phyloP scores from a whole-genome alignment of 441 rosid genomes.

The Aquilaria agallochum region DNA sequence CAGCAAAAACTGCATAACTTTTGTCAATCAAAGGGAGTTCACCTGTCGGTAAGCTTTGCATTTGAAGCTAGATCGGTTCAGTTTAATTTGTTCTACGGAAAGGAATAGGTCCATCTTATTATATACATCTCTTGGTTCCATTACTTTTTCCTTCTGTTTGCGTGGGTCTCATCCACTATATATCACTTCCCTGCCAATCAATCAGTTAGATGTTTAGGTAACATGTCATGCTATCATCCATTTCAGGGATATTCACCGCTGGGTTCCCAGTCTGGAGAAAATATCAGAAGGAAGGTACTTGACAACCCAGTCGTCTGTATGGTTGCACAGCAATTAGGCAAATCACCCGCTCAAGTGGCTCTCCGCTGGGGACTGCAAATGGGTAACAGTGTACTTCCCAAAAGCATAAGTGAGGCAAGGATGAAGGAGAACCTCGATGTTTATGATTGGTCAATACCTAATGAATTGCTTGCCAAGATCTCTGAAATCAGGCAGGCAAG shows the following conservation, averaged over 20 bases:
- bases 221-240: not conserved
- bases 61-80: too few relatives aligned
- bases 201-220: too few relatives aligned
- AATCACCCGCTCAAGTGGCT: constrained; percentile 27
- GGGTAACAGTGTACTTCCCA: constrained; percentile 36
- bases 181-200: not conserved
- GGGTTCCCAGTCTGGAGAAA: constrained; percentile 25
- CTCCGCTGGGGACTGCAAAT: constrained; percentile 32
- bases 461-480: constrained; percentile 16
- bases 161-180: not conserved
- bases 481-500: constrained; percentile 16
- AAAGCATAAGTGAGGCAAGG: constrained; percentile 31
- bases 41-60: constrained; percentile 41
- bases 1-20: constrained; percentile 50
- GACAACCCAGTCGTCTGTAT: constrained; percentile 18
- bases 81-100: not conserved
- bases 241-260: constrained; percentile 28
- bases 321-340: constrained; percentile 19
- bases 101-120: too few relatives aligned
- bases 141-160: not conserved
- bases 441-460: constrained; percentile 30
- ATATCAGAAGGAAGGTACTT: constrained; percentile 22
- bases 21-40: constrained; percentile 56
- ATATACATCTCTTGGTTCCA: constrained; percentile 10
- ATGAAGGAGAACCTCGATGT: constrained; percentile 36